phyloP scores from a whole-genome alignment of 2,329 filamentous ascomycete genomes.

The Ceratocystis variospora region DNA sequence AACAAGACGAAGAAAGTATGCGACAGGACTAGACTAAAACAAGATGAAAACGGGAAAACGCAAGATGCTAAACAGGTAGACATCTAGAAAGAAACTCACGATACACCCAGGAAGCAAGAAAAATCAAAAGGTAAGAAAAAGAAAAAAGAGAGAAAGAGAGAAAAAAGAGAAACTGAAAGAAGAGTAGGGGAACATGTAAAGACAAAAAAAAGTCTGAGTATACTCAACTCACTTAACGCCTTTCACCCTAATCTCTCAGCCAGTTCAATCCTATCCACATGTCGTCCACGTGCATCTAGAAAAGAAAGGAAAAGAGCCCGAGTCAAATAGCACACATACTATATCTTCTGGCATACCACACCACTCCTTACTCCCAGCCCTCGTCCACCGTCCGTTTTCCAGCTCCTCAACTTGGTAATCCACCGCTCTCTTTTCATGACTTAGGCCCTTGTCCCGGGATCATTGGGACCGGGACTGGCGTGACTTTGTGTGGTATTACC shows the following conservation, averaged over 20 bases:
- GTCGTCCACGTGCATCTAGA: neutral
- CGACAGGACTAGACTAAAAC: too few relatives aligned
- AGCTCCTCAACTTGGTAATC: neutral
- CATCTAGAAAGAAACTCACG: neutral
- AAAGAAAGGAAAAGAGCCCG: neutral
- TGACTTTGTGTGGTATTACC: slow-evolving; percentile 31
- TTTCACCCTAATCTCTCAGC: too few relatives aligned
- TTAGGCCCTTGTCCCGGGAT: slow-evolving; percentile 25
- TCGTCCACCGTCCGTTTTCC: neutral
- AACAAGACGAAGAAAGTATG: too few relatives aligned
- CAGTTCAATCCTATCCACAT: neutral
- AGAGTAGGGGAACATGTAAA: neutral
- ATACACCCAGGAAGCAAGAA: neutral
- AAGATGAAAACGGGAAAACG: neutral
- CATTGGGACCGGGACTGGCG: slow-evolving; percentile 32
- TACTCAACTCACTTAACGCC: neutral
- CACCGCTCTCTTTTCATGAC: neutral
- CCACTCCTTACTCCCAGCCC: neutral
- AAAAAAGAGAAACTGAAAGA: neutral
- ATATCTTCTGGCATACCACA: neutral
- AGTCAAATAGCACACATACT: neutral
- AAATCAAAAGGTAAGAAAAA: neutral
- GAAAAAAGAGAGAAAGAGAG: slow-evolving; percentile 1
- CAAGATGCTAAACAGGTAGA: neutral
- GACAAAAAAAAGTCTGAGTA: neutral